These are phyloP conservation scores for Phytopythium montanum DNA, from an alignment of 352 stramenopile genomes.

Conservation along the genomic window DNA sequence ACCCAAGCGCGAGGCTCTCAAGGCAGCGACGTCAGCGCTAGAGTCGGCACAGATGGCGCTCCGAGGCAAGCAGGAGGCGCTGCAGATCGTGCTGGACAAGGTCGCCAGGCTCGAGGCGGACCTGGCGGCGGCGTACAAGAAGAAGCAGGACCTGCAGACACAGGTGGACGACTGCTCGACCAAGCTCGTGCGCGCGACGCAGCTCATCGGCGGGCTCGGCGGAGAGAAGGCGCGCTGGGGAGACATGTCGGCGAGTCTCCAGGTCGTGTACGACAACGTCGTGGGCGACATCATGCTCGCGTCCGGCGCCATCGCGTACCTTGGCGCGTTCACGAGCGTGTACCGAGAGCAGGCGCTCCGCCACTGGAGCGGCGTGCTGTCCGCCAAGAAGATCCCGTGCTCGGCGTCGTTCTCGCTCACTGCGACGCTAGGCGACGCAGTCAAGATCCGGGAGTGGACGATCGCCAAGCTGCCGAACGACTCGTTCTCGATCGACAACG, in stretches of 20 bases:
- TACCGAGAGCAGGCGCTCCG: slow-evolving; percentile 89
- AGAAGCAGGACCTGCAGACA: slow-evolving; percentile 88
- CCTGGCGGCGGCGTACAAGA: slow-evolving; percentile 89
- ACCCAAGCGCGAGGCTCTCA: slow-evolving; percentile 91
- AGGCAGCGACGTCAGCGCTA: slow-evolving; percentile 85
- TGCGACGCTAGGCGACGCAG: slow-evolving; percentile 87
- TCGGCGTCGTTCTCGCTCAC: slow-evolving; percentile 79
- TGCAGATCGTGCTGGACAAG: slow-evolving; percentile 93
- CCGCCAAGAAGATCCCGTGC: slow-evolving; percentile 72
- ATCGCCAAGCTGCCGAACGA: slow-evolving; percentile 95
- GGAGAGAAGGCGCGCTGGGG: slow-evolving; percentile 93
- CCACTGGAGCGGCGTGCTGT: slow-evolving; percentile 74
- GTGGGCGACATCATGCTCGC: slow-evolving; percentile 93
- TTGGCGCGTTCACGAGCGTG: slow-evolving; percentile 90
- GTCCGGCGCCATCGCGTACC: slow-evolving; percentile 93
- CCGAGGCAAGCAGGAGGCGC: slow-evolving; percentile 85
- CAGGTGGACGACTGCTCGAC: slow-evolving; percentile 93
- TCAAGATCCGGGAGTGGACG: slow-evolving; percentile 93
- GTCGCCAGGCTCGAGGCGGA: slow-evolving; percentile 87
- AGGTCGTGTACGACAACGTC: slow-evolving; percentile 89
- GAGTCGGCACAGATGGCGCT: slow-evolving; percentile 85
- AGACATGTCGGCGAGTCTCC: slow-evolving; percentile 84
- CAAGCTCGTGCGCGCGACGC: slow-evolving; percentile 90
- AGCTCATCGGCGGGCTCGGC: slow-evolving; percentile 92
- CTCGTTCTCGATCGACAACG: slow-evolving; percentile 95